These are phyloP conservation scores for Caryocar brasiliense DNA, from an alignment of 441 rosid species.

Conservation along the genomic window DNA sequence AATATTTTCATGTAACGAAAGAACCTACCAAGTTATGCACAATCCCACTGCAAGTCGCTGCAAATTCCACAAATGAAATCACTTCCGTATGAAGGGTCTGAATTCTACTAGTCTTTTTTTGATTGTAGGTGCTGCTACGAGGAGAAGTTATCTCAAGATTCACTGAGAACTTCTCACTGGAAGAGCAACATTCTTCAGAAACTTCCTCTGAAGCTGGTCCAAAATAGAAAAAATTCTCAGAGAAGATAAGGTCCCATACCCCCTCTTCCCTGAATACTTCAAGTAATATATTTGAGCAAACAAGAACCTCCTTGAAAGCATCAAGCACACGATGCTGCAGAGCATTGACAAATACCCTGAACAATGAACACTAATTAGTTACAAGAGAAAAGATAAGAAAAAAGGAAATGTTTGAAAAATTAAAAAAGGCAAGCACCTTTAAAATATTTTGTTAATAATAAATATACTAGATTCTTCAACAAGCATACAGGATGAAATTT, in stretches of 20 bases:
- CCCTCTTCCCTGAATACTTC: conserved; percentile 61
- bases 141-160: conserved; percentile 21
- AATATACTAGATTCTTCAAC: neutral
- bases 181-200: conserved; percentile 22
- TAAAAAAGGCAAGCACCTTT: neutral
- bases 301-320: conserved; percentile 51
- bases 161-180: conserved; percentile 15
- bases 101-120: conserved; percentile 22
- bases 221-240: conserved; percentile 67
- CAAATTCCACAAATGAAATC: conserved; percentile 56
- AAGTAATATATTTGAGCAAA: conserved; percentile 37
- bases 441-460: too few relatives aligned
- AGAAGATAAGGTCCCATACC: conserved; percentile 72
- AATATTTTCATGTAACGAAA: conserved; percentile 7
- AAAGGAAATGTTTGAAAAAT: neutral
- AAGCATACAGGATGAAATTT: neutral
- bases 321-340: conserved; percentile 52
- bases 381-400: conserved; percentile 3
- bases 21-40: conserved; percentile 52
- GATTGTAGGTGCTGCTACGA: conserved; percentile 13
- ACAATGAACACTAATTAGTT: conserved; percentile 5
- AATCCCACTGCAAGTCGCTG: conserved; percentile 54
- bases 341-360: conserved; percentile 44
- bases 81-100: conserved; percentile 51
- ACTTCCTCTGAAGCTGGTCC: conserved; percentile 31